These are phyloP conservation scores for Rhododendron simsii DNA, from an alignment of 148 eudicot species.

Conservation along the genomic window DNA sequence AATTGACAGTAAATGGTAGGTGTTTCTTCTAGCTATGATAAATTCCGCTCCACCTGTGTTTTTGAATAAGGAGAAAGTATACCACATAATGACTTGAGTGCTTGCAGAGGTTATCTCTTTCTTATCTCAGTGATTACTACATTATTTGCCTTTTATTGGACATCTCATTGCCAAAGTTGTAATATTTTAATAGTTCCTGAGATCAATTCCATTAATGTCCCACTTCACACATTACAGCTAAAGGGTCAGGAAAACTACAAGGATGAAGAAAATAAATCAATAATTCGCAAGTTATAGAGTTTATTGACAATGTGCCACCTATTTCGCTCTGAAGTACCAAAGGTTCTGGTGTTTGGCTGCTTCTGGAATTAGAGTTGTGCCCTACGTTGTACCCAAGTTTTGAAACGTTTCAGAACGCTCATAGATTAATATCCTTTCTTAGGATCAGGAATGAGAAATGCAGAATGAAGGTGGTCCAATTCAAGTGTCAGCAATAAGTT, in stretches of 20 bases:
- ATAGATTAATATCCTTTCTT: background rate
- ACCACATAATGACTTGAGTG: background rate
- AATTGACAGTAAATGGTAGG: slow-evolving; percentile 79
- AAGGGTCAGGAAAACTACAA: background rate
- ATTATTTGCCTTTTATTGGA: background rate
- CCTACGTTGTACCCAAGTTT: background rate
- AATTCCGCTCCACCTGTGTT: background rate
- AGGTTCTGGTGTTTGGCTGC: background rate
- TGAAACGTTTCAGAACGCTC: background rate
- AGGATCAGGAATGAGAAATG: background rate
- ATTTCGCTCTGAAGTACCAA: background rate
- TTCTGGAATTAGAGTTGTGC: background rate
- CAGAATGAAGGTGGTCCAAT: background rate
- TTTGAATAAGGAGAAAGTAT: background rate
- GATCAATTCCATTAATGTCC: background rate
- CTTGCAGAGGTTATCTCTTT: background rate
- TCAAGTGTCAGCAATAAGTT: background rate
- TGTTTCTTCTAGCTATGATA: slow-evolving; percentile 6
- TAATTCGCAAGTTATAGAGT: background rate
- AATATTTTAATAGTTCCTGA: background rate
- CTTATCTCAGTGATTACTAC: background rate
- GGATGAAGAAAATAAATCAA: background rate
- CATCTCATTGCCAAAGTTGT: background rate
- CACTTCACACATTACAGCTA: background rate
- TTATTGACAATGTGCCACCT: background rate